Evolutionary conservation across 208 protist genomes (phyloP), one percentile per base, ranked within the genome.

Genomic region (Trypanosomatidae sp.): DNA sequence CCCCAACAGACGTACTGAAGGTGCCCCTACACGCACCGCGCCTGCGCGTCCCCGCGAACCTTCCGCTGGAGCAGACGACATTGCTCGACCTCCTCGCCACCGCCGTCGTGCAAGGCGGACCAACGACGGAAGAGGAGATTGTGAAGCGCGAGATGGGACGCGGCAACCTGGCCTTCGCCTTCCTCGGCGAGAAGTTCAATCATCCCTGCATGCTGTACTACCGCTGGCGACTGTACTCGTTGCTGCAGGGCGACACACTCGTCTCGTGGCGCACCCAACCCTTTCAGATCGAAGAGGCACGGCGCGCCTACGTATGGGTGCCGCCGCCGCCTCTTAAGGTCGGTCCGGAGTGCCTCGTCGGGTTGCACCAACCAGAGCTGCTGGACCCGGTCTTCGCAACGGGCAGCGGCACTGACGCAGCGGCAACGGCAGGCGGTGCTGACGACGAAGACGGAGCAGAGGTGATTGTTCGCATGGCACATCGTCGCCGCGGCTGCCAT

Each of bases 141-240:
- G 86, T 86, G 52, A 73, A 73, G 30, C 87, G 91, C 44, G 89
- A 96, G 82, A 17, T 77, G 55, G 28, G 64, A 7, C 71, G 77
- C 71, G 65, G 73, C 50, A 96, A 96, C 73, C 66, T 73, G 7
- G 69, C 75, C 65, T 96, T 96, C 73, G 75, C 73, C 33, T 96
- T 96, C 69, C 78, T 96, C 0, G 66, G 80, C 52, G 74, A 69
- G 25, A 72, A 72, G 50, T 91, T 83, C 74, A 77, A 84, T 13
- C 76, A 93, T 52, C 82, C 91, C 0, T 81, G 73, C 46, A 74
- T 90, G 72, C 62, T 92, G 28, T 96, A 96, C 82, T 96, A 96
- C 81, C 89, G 91, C 69, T 96, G 91, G 90, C 80, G 90, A 12
- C 74, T 96, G 19, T 96, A 93, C 81, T 92, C 91, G 15, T 72